Evolutionary conservation across 1,284 basidiomycete genomes (phyloP).

Genomic region (Sanghuangporus sanghuang): DNA sequence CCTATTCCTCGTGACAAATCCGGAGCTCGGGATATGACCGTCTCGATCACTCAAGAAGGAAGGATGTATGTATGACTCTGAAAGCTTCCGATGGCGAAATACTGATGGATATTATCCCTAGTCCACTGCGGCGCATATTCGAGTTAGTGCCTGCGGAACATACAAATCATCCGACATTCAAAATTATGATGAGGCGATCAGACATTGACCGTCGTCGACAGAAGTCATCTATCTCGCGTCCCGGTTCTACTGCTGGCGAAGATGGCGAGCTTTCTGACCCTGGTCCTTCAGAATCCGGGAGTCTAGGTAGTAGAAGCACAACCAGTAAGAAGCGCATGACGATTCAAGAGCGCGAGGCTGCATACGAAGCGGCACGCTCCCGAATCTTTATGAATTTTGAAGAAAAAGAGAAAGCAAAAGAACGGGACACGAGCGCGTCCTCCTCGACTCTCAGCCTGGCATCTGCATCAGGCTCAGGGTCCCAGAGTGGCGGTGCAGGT

Average conservation of each 20-base stretch:
- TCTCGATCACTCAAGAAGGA: conserved; percentile 55
- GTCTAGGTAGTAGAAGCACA: conserved; percentile 60
- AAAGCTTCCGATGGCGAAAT: conserved; percentile 5
- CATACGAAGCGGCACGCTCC: conserved; percentile 75
- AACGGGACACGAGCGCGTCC: conserved; percentile 68
- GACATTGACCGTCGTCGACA: conserved; percentile 42
- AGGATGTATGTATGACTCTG: conserved; percentile 54
- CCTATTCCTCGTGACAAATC: conserved; percentile 54
- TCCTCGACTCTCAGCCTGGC: conserved; percentile 67
- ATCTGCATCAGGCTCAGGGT: conserved; percentile 52
- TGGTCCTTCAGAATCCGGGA: conserved; percentile 75
- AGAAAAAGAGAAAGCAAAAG: conserved; percentile 68
- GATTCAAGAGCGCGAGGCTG: conserved; percentile 76
- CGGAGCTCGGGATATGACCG: conserved; percentile 46
- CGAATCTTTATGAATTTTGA: conserved; percentile 79
- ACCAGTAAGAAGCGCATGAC: conserved; percentile 64
- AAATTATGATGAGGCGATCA: conserved; percentile 70
- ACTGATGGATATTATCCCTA: conserved; percentile 17
- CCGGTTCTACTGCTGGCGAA: conserved; percentile 64
- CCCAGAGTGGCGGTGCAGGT: conserved; percentile 50
- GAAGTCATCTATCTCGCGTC: conserved; percentile 49
- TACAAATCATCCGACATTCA: conserved; percentile 63
- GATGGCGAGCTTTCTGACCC: conserved; percentile 70
- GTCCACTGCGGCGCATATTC: conserved; percentile 55
- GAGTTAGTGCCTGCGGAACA: conserved; percentile 77